Evolutionary conservation across 805 yeast species (phyloP), one percentile per base, ranked within the genome.

Genomic region (Barnettozyma sucrosica): DNA sequence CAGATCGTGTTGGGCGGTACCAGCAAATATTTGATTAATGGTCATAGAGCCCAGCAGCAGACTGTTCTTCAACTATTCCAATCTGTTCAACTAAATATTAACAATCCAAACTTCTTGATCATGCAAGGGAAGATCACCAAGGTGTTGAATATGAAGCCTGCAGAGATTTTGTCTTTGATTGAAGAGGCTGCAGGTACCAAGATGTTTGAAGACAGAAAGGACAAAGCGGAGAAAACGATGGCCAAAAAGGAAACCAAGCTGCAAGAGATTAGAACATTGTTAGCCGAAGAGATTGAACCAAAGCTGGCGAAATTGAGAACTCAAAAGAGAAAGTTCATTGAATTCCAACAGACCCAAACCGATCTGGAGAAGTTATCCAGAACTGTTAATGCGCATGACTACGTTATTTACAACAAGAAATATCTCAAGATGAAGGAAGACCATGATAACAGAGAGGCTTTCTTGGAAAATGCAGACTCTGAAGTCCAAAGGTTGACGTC

Each of bases 121-220:
- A 93, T 95, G 99, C 99, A 93, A 68, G 99, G 99, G 51, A 88
- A 89, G 63, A 93, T 95, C 68, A 95, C 99, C 30, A 92, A 93
- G 65, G 97, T 93, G 54, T 75, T 93, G 59, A 93, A 93, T 65
- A 93, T 93, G 98, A 89, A 87, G 58, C 95, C 99, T 1, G 71
- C 80, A 2, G 98, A 93, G 65, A 86, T 92, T 37, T 67, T 93
- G 53, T 83, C 96, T 5, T 74, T 93, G 55, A 89, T 93, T 46
- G 99, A 93, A 66, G 99, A 93, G 67, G 99, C 99, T 0, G 96
- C 99, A 0, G 99, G 99, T 6, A 93, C 99, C 0, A 81, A 92
- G 53, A 87, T 92, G 75, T 93, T 88, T 61, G 98, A 93, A 65
- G 96, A 89, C 52, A 79, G 97, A 53, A 82, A 92, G 57, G 95